Evolutionary conservation across 2,329 filamentous ascomycete genomes (phyloP).

Genomic region (Exophiala sideris): DNA sequence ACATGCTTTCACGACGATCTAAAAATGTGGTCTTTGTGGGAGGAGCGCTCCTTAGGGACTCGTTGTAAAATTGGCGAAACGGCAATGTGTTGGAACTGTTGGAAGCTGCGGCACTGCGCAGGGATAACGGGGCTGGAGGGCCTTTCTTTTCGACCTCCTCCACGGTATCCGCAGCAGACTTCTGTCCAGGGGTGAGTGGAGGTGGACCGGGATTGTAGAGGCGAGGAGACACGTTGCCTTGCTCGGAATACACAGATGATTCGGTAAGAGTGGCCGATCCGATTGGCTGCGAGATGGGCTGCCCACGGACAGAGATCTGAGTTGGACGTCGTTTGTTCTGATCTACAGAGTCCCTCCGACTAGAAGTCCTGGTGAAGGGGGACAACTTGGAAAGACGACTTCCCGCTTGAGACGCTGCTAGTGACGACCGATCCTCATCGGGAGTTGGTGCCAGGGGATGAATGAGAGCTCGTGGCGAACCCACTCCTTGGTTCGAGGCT

Average conservation of each 20-base stretch:
- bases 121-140: slow-evolving; percentile 11
- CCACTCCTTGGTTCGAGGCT: not conserved
- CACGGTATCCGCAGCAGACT: slow-evolving; percentile 2
- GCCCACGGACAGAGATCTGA: slow-evolving; percentile 47
- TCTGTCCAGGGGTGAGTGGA: slow-evolving; percentile 47
- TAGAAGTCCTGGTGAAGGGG: slow-evolving; percentile 41
- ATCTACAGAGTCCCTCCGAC: slow-evolving; percentile 37
- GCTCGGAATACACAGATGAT: slow-evolving; percentile 45
- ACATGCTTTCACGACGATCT: slow-evolving; percentile 39
- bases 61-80: slow-evolving; percentile 44
- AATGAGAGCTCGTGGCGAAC: slow-evolving; percentile 8
- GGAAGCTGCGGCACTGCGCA: slow-evolving; percentile 18
- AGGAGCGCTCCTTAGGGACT: slow-evolving; percentile 39
- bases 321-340: slow-evolving; percentile 45
- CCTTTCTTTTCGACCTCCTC: slow-evolving; percentile 10
- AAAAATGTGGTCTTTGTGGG: slow-evolving; percentile 49
- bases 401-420: slow-evolving; percentile 28
- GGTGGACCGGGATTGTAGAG: slow-evolving; percentile 55
- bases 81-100: slow-evolving; percentile 38
- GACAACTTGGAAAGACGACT: slow-evolving; percentile 40
- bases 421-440: slow-evolving; percentile 8
- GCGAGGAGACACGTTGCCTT: slow-evolving; percentile 56
- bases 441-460: slow-evolving; percentile 22
- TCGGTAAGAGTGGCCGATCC: slow-evolving; percentile 44
- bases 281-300: slow-evolving; percentile 57